phyloP scores from a whole-genome alignment of 495 filamentous ascomycete genomes.

The Lophium mytilinum region DNA sequence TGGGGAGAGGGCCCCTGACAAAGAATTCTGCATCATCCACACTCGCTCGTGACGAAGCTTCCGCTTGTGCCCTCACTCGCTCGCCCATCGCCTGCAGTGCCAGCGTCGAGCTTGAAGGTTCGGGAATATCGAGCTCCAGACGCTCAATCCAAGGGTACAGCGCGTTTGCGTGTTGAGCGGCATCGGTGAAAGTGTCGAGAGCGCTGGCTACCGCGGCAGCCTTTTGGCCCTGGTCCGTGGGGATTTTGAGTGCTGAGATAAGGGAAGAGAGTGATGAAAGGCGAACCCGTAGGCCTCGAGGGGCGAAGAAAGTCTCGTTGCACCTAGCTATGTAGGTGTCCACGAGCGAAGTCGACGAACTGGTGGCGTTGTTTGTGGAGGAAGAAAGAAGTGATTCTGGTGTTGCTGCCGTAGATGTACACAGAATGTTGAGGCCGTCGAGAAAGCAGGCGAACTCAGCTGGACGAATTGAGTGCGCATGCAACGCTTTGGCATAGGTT shows the following conservation, averaged over 20 bases:
- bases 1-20: too few species aligned
- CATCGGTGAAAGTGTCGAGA: neutral
- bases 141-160: slow-evolving; percentile 18
- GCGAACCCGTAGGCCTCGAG: slow-evolving; percentile 10
- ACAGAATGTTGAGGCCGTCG: slow-evolving; percentile 22
- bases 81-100: slow-evolving; percentile 11
- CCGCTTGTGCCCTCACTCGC: neutral
- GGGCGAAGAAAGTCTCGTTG: slow-evolving; percentile 24
- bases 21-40: neutral
- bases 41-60: neutral
- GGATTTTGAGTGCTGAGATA: slow-evolving; percentile 5
- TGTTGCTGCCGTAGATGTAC: slow-evolving; percentile 3
- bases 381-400: neutral
- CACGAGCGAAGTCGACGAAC: neutral
- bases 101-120: neutral
- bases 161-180: neutral
- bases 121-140: slow-evolving; percentile 10
- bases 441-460: slow-evolving; percentile 24
- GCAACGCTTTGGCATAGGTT: slow-evolving; percentile 24
- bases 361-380: neutral
- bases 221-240: slow-evolving; percentile 11
- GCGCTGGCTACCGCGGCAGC: slow-evolving; percentile 13
- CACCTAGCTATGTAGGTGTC: slow-evolving; percentile 9
- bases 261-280: slow-evolving; percentile 10
- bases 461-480: slow-evolving; percentile 21